Conservation (phyloP, 176 grass and related monocot genomes). For the Avena eriantha region DNA sequence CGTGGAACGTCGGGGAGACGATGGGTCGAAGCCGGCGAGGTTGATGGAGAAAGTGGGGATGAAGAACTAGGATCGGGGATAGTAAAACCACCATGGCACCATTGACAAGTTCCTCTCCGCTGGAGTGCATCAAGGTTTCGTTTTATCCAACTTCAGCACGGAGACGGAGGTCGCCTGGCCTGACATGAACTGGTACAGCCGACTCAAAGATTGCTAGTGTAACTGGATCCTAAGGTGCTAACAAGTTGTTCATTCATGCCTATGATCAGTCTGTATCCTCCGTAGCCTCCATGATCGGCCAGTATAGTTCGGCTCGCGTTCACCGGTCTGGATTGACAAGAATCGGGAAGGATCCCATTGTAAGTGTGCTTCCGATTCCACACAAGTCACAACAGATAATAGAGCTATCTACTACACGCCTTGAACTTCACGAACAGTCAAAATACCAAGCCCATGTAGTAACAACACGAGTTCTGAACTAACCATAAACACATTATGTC, state of each 20-base stretch:
- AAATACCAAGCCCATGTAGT: neutral
- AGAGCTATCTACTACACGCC: neutral
- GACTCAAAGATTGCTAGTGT: too few relatives aligned
- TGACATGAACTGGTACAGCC: too few relatives aligned
- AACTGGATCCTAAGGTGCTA: too few relatives aligned
- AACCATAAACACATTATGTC: neutral
- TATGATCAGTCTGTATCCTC: too few relatives aligned
- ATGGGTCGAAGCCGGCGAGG: constrained; percentile 12
- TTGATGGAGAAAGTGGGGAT: neutral
- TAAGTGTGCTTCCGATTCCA: neutral
- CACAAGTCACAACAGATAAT: too few relatives aligned
- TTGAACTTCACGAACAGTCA: neutral
- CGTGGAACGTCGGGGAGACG: neutral
- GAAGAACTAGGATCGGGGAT: neutral
- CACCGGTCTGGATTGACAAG: neutral
- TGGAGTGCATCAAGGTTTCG: too few relatives aligned
- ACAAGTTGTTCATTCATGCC: too few relatives aligned
- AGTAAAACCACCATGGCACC: neutral
- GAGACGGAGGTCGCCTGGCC: too few relatives aligned
- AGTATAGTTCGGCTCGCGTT: too few relatives aligned
- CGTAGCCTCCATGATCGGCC: too few relatives aligned
- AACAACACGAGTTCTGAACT: neutral
- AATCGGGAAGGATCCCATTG: neutral
- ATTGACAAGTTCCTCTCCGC: neutral
- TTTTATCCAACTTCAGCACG: too few relatives aligned